Evolutionary conservation across 306 rosid genomes (phyloP).

Genomic region (Acacia melanoxylon): DNA sequence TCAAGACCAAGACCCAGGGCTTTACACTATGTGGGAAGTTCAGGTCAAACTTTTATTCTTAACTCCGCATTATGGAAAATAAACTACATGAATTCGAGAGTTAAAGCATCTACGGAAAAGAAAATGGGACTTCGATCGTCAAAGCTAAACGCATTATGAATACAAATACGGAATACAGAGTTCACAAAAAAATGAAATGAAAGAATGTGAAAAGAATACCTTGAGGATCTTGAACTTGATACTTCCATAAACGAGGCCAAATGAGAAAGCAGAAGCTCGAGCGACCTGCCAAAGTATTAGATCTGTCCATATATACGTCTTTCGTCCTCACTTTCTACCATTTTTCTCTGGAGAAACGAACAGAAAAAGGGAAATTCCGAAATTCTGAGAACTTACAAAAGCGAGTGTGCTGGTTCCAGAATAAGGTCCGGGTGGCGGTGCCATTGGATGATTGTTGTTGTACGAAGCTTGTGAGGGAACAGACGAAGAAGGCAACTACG

Average conservation of each 20-base stretch:
- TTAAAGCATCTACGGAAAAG: neutral
- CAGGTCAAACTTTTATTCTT: neutral
- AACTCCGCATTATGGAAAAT: neutral
- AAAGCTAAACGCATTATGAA: neutral
- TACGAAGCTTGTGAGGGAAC: neutral
- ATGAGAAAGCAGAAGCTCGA: conserved; percentile 81
- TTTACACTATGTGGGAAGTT: neutral
- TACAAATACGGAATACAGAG: neutral
- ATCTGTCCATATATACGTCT: neutral
- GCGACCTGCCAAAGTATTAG: conserved; percentile 57
- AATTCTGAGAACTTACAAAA: conserved; percentile 44
- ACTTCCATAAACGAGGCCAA: conserved; percentile 85
- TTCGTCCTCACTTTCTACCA: neutral
- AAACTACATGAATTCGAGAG: neutral
- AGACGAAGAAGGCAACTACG: conserved; percentile 16
- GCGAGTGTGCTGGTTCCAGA: conserved; percentile 92
- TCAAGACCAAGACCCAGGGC: no score
- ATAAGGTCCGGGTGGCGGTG: conserved; percentile 87
- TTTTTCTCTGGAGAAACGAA: neutral
- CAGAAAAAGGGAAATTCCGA: neutral
- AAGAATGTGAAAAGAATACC: conserved; percentile 41
- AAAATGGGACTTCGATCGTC: neutral
- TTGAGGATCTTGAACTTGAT: conserved; percentile 75
- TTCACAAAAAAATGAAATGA: neutral
- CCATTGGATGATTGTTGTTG: conserved; percentile 43